Evolutionary conservation across 2,329 filamentous ascomycete species (phyloP).

Genomic region (Davidsoniella eucalypti): DNA sequence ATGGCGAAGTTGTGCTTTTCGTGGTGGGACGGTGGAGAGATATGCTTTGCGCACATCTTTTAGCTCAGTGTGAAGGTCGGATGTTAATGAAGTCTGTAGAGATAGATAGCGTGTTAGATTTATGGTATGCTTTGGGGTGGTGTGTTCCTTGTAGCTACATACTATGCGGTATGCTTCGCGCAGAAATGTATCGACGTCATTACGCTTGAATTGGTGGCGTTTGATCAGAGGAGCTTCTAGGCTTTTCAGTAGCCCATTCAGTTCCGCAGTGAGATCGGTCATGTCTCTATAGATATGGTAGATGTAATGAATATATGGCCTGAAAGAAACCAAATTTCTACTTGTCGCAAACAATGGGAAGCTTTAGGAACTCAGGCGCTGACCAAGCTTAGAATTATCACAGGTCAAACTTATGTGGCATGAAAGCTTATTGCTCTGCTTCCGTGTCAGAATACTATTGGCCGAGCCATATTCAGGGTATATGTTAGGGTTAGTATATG

Average conservation of each 20-base stretch:
- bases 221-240: constrained; percentile 36
- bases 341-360: background rate
- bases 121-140: background rate
- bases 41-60: constrained; percentile 76
- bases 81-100: constrained; percentile 64
- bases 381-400: background rate
- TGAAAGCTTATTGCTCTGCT: background rate
- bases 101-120: constrained; percentile 4
- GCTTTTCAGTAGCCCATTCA: constrained; percentile 51
- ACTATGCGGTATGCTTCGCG: constrained; percentile 92
- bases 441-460: too few relatives aligned
- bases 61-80: constrained; percentile 64
- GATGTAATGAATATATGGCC: too few relatives aligned
- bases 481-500: too few relatives aligned
- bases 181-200: constrained; percentile 66
- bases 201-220: constrained; percentile 24
- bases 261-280: constrained; percentile 48
- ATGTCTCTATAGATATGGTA: constrained; percentile 19
- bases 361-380: background rate
- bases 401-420: background rate
- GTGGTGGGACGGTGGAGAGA: constrained; percentile 53
- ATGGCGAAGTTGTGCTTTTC: constrained; percentile 3
- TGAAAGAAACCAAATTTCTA: too few relatives aligned
- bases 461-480: too few relatives aligned
- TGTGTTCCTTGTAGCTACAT: constrained; percentile 19